phyloP scores from a whole-genome alignment of 2,329 filamentous ascomycete species.

The Ceratocystis ficicola region DNA sequence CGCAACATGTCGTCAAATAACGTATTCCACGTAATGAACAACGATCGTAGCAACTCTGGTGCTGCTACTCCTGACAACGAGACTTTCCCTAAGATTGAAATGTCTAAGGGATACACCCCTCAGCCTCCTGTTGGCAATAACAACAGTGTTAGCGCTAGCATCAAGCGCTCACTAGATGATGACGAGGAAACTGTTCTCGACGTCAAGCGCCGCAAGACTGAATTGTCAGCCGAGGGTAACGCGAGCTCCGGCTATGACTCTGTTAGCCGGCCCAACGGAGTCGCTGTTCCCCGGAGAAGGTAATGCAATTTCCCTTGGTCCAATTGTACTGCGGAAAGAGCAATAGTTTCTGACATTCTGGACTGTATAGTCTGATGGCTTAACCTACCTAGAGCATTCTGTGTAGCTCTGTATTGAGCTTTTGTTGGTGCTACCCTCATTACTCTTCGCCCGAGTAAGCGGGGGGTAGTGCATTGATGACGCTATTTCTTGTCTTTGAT shows the following conservation, averaged over 20 bases:
- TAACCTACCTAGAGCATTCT: slow-evolving; percentile 17
- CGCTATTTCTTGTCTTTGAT: slow-evolving; percentile 7
- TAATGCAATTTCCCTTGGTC: slow-evolving; percentile 25
- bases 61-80: slow-evolving; percentile 57
- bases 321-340: slow-evolving; percentile 18
- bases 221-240: slow-evolving; percentile 44
- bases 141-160: slow-evolving; percentile 36
- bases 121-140: slow-evolving; percentile 54
- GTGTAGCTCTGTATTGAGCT: slow-evolving; percentile 11
- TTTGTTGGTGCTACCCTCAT: neutral
- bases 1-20: slow-evolving; percentile 62
- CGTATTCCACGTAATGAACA: slow-evolving; percentile 81
- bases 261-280: slow-evolving; percentile 37
- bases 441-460: too few relatives aligned
- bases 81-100: slow-evolving; percentile 53
- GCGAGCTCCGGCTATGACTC: slow-evolving; percentile 40
- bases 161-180: slow-evolving; percentile 44
- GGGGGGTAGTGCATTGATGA: neutral
- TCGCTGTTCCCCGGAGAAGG: slow-evolving; percentile 31
- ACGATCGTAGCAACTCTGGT: slow-evolving; percentile 51
- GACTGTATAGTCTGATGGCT: slow-evolving; percentile 22
- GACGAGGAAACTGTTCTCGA: slow-evolving; percentile 49
- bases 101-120: slow-evolving; percentile 52
- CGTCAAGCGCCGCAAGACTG: slow-evolving; percentile 67
- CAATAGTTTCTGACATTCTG: slow-evolving; percentile 23